Evolutionary conservation across 305 asterid genomes (phyloP), one percentile per base, ranked within the genome.

Genomic region (Fraxinus paxiana): DNA sequence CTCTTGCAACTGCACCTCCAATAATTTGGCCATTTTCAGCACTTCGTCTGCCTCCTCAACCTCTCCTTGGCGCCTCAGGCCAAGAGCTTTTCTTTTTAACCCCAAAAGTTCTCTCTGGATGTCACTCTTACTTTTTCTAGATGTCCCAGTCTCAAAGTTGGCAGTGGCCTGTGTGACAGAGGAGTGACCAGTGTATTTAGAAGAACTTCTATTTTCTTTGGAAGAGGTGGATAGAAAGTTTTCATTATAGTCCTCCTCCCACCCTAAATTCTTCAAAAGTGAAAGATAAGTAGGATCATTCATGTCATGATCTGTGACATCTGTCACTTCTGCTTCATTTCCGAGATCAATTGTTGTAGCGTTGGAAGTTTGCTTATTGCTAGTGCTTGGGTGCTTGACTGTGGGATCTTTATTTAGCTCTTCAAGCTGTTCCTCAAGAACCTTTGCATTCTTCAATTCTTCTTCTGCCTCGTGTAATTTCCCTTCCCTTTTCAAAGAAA

Each of bases 401-500:
- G 79, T 63, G 6, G 92, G 86, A 87, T 88, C 86, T 84, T 81
- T 89, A 87, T 93, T 92, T 87, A 93, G 77, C 54, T 92, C 96
- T 87, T 96, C 97, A 65, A 96, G 98, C 87, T 94, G 97, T 81
- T 90, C 87, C 91, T 93, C 99, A 35, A 96, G 97, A 82, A 87
- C 88, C 87, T 90, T 90, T 28, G 98, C 98, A 83, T 88, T 96
- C 81, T 87, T 90, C 92, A 96, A 35, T 88, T 92, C 97, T 87
- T 91, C 92, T 80, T 93, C 97, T 15, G 98, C 92, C 86, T 96
- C 98, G 18, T 88, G 93, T 37, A 91, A 13, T 85, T 83, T 91
- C 41, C 99, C 99, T 83, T 93, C 96, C 86, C 98, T 89, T 88
- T 91, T 89, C 80, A 96, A 90, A 76, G 93, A 82, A 79, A 93